Base-by-base conservation (phyloP, 306 rosid genomes). In the Geum urbanum region DNA sequence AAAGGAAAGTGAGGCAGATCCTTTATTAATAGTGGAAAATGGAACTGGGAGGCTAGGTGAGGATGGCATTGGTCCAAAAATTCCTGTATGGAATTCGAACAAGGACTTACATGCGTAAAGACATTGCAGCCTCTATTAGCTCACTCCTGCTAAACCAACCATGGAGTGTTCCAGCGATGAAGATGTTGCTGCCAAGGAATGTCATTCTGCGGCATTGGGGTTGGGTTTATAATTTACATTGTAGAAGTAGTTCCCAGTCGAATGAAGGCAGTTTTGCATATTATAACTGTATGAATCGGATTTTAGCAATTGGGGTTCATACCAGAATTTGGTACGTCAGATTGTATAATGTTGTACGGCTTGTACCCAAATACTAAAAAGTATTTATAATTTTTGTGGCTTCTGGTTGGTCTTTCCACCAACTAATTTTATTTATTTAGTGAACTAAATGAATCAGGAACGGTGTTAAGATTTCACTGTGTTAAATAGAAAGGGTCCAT, bases 1-100 rank as follows among this genome's bases (percentile, higher is more conserved):
- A 10, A 89, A 82, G 70, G 98, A 89, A 66, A 82, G 74, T 49
- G 98, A 92, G 72, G 70, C 79, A 15, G 96, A 90, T 82, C 86
- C 96, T 56, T 84, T 90, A 39, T 66, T 92, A 27, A 67, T 57
- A 27, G 85, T 74, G 62, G 98, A 89, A 78, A 82, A 63, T 69
- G 92, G 89, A 74, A 56, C 59, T 48, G 73, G 77, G 46, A 48
- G 81, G 16, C 76, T 84, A 55, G 86, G 72, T 73, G 91, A 84
- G 74, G 91, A 86, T 63, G 77, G 73, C 10, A 74, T 12, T 40
- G 75, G 41, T 70, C 74, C 74, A 9, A 77, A 85, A 77, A 59
- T 74, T 58, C 79, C 87, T 16, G 63, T 63, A 12, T 90, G 96
- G 96, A 84, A 64, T 80, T 89, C 86, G 76, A 90, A 88, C 78